phyloP scores from a whole-genome alignment of 1,139 yeast species.

The Arxiozyma bovina region DNA sequence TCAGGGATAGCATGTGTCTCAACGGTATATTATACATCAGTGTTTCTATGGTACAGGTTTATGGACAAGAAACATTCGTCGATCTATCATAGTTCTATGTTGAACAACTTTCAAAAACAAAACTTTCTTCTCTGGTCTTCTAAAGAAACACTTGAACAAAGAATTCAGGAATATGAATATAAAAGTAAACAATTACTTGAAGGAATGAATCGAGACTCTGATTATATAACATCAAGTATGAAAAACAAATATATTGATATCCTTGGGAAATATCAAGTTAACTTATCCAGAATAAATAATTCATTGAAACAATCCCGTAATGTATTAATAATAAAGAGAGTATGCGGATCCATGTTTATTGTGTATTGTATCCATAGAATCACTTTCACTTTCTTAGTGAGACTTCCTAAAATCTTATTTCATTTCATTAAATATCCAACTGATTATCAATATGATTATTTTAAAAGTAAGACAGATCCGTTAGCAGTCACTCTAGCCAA shows the following conservation, averaged over 20 bases:
- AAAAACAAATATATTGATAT: slow-evolving; percentile 18
- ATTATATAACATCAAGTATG: slow-evolving; percentile 8
- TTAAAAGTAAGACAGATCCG: slow-evolving; percentile 39
- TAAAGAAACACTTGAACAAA: slow-evolving; percentile 13
- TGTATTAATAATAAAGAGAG: slow-evolving; percentile 13
- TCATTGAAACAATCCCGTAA: slow-evolving; percentile 15
- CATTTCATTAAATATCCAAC: slow-evolving; percentile 16
- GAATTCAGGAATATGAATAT: slow-evolving; percentile 15
- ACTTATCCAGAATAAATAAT: slow-evolving; percentile 19
- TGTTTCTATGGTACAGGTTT: slow-evolving; percentile 13
- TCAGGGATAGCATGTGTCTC: slow-evolving; percentile 72
- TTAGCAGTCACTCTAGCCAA: slow-evolving; percentile 59
- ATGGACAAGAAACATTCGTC: neutral
- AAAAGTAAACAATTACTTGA: slow-evolving; percentile 15
- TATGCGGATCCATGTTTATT: slow-evolving; percentile 21
- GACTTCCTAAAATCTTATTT: slow-evolving; percentile 21
- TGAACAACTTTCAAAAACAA: slow-evolving; percentile 9
- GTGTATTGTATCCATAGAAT: slow-evolving; percentile 27
- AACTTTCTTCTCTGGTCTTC: slow-evolving; percentile 22
- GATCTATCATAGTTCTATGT: neutral
- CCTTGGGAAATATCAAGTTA: slow-evolving; percentile 24
- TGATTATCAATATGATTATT: slow-evolving; percentile 18
- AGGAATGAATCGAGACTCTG: slow-evolving; percentile 13
- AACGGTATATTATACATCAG: slow-evolving; percentile 44
- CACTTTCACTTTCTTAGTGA: slow-evolving; percentile 18